These are phyloP conservation scores for Hanseniaspora jakobsenii DNA, from an alignment of 805 yeast species.

Conservation along the genomic window DNA sequence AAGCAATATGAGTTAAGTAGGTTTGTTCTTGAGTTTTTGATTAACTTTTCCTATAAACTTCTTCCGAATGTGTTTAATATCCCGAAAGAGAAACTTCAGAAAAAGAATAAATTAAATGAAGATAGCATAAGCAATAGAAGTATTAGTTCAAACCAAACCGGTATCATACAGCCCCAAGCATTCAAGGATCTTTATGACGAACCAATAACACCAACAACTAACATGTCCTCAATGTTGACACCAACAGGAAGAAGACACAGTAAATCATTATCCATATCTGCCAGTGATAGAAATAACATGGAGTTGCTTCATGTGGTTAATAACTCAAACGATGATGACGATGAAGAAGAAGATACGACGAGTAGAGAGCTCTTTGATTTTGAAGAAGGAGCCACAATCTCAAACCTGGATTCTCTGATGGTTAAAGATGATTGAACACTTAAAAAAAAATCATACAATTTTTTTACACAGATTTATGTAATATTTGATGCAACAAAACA, in stretches of 20 bases:
- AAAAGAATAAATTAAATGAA: not conserved
- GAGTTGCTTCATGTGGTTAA: constrained; percentile 14
- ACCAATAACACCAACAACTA: constrained; percentile 4
- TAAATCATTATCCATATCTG: constrained; percentile 14
- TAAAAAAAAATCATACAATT: no score
- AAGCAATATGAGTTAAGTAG: constrained; percentile 82
- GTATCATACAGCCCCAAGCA: no score
- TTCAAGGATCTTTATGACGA: no score
- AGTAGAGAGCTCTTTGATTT: constrained; percentile 15
- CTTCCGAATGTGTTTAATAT: constrained; percentile 41
- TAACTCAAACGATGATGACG: constrained; percentile 16
- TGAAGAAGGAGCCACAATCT: no score
- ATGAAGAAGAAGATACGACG: constrained; percentile 14
- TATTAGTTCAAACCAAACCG: no score
- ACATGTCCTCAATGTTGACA: not conserved
- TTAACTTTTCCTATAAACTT: constrained; percentile 70
- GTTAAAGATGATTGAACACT: no score
- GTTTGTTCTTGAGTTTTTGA: constrained; percentile 74
- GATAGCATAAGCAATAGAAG: no score
- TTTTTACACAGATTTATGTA: no score
- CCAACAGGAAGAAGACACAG: constrained; percentile 13
- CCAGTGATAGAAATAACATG: constrained; percentile 12
- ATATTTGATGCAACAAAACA: no score
- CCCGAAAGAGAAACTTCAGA: constrained; percentile 11
- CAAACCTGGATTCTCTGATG: no score